Base-by-base conservation (phyloP, 257 asterid species). In the Penstemon barbatus region DNA sequence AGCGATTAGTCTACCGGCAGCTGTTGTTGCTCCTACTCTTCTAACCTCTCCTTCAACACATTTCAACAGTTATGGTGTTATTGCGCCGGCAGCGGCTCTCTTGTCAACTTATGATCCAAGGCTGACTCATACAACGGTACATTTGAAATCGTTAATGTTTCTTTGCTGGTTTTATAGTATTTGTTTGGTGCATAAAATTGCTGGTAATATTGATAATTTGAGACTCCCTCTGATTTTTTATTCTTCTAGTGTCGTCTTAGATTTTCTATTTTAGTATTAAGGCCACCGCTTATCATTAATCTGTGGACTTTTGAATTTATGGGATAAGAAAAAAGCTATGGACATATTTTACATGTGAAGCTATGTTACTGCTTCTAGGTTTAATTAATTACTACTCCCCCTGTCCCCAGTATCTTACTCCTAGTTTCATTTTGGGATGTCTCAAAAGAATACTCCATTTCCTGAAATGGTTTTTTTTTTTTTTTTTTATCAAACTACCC, bases 11-110 rank as follows among this genome's bases (percentile, higher is more conserved):
- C 80, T 85, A 25, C 76, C 83, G 46, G 83, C 89, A 60, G 86
- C 86, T 64, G 94, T 86, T 70, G 59, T 85, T 52, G 76, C 86
- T 40, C 74, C 96, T 68, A 72, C 84, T 65, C 74, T 81, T 80
- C 74, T 78, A 46, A 75, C 96, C 57, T 79, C 97, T 73, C 91
- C 97, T 57, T 79, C 88, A n/a, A 50, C 92, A 52, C 93, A 87
- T 75, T 81, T 78, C 79, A 86, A 77, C 74, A 25, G 33, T 25
- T 57, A 84, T 72, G 92, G 90, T 11, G 70, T 80, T 78, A 82
- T 78, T 79, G 76, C 83, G 70, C 91, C 97, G 13, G 78, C 94
- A 13, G 77, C 92, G 36, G 83, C 99, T 70, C 76, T 89, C 66
- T 74, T 91, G 78, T 86, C 89, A 65, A 77, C 85, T 75, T 86